Evolutionary conservation across 768 basidiomycete genomes (phyloP), one percentile per base, ranked within the genome.

Genomic region (Coprinellus micaceus): DNA sequence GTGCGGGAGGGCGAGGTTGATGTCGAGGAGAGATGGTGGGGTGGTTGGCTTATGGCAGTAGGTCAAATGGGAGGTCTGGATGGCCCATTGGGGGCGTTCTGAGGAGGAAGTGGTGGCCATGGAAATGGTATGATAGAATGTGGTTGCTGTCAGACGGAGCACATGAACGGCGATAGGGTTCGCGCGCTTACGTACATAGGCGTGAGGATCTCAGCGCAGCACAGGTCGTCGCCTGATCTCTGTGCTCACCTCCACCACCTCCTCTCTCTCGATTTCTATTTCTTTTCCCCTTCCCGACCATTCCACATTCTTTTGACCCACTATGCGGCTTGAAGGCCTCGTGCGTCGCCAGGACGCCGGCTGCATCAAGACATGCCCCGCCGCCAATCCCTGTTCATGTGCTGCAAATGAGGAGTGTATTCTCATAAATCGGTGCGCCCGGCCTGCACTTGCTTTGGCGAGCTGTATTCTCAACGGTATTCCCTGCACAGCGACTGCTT

Each of bases 1-100:
- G 17, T 71, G 74, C 2, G 84, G 83, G 3, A 98, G 80, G 52
- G 75, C 61, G 26, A 98, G 72, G 60, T 75, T 75, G 59, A 98
- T 77, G 62, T 87, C 74, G 10, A 73, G 61, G 37, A 99, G 81
- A 1, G 91, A 82, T 1, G 83, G 77, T 2, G 72, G 66, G 3
- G 63, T 59, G 46, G 58, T 61, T 6, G 74, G 61, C 21, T 68
- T 70, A 63, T 91, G 85, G 13, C 67, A 53, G 68, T 86, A 94
- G 4, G 86, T 83, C 19, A 92, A 69, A 53, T 75, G 69, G 39
- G 67, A 62, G 58, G 82, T 77, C 25, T 78, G 66, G 63, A 86
- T 76, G 30, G 77, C 52, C 61, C 48, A 28, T 55, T 59, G 45
- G 25, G 57, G 9, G 17, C 9, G 36, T 9, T 37, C 36, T 37